Percentiles rank a stretch among this genome's conserved stretches.
These are phyloP conservation scores for Termitomyces sp. DNA, from an alignment of 768 basidiomycete species.

Conservation along the genomic window DNA sequence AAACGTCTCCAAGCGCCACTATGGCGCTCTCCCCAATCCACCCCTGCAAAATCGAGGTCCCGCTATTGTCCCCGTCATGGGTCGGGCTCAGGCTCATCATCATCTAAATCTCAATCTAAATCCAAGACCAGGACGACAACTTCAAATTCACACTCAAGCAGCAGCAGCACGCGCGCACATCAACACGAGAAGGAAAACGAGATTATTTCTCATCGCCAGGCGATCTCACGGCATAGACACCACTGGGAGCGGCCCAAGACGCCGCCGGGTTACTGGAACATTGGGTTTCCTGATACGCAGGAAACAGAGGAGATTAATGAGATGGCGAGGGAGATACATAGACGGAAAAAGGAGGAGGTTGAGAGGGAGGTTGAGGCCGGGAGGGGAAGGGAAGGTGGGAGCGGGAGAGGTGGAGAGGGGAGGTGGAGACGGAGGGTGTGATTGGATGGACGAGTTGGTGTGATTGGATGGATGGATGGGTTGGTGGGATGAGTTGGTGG, in stretches of 20 bases:
- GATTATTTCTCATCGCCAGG: constrained; percentile 54
- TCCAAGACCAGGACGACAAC: neutral
- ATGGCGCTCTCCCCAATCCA: constrained; percentile 61
- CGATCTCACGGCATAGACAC: constrained; percentile 67
- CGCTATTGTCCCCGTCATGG: constrained; percentile 20
- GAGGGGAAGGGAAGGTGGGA: constrained; percentile 30
- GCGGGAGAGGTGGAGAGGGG: constrained; percentile 33
- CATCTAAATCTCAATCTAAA: neutral
- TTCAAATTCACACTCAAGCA: neutral
- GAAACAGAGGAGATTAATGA: constrained; percentile 72
- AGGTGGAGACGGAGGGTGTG: constrained; percentile 27
- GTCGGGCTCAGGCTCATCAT: constrained; percentile 1
- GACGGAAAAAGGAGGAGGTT: constrained; percentile 52
- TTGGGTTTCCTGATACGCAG: constrained; percentile 87
- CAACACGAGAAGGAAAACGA: constrained; percentile 18
- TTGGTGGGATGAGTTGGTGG: too few species aligned
- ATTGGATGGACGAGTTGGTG: neutral
- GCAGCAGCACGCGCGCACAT: neutral
- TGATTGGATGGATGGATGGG: neutral
- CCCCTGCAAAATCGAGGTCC: constrained; percentile 17
- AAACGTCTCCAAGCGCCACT: constrained; percentile 56
- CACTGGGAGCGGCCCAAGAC: constrained; percentile 68
- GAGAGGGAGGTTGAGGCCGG: constrained; percentile 40
- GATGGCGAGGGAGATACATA: constrained; percentile 67
- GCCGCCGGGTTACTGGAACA: constrained; percentile 86